Percentiles rank a stretch among this genome's conserved stretches.
Evolutionary conservation across 2,329 filamentous ascomycete species (phyloP).

Genomic region (Claviceps pazoutovae): DNA sequence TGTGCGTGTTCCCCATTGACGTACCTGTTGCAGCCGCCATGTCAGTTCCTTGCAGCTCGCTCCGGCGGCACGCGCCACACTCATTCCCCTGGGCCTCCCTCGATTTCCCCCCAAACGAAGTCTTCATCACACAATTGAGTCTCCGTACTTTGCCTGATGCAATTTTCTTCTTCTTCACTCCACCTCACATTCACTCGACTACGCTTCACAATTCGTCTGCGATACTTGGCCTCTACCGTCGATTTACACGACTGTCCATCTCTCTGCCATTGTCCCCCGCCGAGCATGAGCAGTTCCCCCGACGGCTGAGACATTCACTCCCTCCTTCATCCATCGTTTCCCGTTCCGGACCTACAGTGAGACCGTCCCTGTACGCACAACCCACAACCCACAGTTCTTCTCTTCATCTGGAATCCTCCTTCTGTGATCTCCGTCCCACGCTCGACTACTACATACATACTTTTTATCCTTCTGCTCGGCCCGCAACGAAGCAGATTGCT

Average conservation of each 20-base stretch:
- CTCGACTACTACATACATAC: neutral
- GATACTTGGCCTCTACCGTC: neutral
- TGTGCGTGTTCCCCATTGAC: neutral
- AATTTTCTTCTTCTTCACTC: neutral
- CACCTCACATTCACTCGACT: neutral
- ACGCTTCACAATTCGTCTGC: neutral
- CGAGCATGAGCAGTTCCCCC: conserved; percentile 2
- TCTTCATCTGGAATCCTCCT: neutral
- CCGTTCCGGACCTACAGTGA: neutral
- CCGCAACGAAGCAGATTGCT: neutral
- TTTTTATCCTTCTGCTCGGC: neutral
- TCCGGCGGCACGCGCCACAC: neutral
- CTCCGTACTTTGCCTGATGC: neutral
- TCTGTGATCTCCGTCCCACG: neutral
- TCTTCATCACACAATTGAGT: neutral
- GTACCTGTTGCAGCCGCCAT: neutral
- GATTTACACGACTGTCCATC: neutral
- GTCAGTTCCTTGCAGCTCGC: neutral
- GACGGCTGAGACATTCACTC: conserved; percentile 5
- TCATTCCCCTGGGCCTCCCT: neutral
- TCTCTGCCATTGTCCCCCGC: neutral
- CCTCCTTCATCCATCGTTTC: conserved; percentile 2
- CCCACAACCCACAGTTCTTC: neutral
- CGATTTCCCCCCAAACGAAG: neutral
- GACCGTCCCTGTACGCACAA: neutral